A percentile compares a stretch with the other conserved stretches of the same genome.
phyloP scores from a whole-genome alignment of 2,329 filamentous ascomycete genomes.

The Daldinia eschscholtzii region DNA sequence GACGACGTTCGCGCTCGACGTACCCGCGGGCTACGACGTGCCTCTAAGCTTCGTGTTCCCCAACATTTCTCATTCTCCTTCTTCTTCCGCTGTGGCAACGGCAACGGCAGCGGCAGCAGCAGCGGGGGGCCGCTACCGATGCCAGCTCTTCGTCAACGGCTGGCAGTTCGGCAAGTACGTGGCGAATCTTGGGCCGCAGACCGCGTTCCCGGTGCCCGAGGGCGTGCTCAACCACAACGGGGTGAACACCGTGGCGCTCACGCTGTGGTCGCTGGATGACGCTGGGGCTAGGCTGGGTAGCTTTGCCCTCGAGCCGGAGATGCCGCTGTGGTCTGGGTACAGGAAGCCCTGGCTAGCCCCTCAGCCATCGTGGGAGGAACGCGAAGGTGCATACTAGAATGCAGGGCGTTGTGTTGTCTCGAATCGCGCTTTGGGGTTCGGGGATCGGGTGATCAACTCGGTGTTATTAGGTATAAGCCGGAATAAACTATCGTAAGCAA shows the following conservation, averaged over 20 bases:
- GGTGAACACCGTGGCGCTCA: conserved; percentile 76
- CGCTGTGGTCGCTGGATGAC: conserved; percentile 74
- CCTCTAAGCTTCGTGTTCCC: conserved; percentile 71
- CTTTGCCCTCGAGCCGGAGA: conserved; percentile 47
- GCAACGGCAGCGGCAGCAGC: not conserved
- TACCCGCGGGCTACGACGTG: conserved; percentile 70
- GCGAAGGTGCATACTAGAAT: conserved; percentile 42
- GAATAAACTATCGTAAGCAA: conserved; percentile 4
- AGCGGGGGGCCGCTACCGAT: conserved; percentile 61
- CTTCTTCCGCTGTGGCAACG: conserved; percentile 21
- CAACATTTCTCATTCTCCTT: conserved; percentile 47
- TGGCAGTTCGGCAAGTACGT: conserved; percentile 74
- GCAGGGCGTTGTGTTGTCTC: conserved; percentile 7
- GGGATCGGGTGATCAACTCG: conserved; percentile 12
- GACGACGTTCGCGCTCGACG: conserved; percentile 66
- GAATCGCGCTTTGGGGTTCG: not conserved
- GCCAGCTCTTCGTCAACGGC: conserved; percentile 79
- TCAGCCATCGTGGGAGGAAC: conserved; percentile 41
- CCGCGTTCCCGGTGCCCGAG: conserved; percentile 77
- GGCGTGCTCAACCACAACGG: conserved; percentile 79
- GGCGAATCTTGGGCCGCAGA: conserved; percentile 81
- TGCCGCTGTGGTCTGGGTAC: conserved; percentile 46
- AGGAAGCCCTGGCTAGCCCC: conserved; percentile 44
- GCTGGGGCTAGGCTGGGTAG: conserved; percentile 68
- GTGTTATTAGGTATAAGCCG: not conserved